Evolutionary conservation across 371 early-diverging fungal species (phyloP).

Genomic region (Actinomortierella wolfii): DNA sequence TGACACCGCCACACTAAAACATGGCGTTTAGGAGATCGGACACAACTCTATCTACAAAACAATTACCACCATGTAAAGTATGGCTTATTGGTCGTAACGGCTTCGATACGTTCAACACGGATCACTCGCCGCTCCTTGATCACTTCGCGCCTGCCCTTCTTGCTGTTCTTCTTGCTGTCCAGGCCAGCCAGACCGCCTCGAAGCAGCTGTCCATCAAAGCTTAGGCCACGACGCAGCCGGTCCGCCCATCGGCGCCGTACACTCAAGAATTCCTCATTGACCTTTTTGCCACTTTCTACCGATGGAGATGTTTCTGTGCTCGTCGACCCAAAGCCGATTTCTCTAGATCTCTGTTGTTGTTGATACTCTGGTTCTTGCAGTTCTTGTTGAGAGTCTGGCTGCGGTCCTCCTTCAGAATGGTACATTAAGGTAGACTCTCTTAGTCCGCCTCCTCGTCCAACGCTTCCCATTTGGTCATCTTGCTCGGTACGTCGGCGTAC

Average conservation of each 20-base stretch:
- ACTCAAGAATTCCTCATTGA: neutral
- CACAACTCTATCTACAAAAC: too few relatives aligned
- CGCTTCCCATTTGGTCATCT: constrained; percentile 15
- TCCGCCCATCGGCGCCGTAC: constrained; percentile 34
- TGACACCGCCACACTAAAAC: too few relatives aligned
- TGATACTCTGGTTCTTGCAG: too few relatives aligned
- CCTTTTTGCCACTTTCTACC: neutral
- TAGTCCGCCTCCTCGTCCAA: constrained; percentile 3
- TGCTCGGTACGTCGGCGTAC: constrained; percentile 32
- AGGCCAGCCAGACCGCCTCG: constrained; percentile 15
- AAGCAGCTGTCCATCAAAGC: constrained; percentile 32
- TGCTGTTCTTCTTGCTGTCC: constrained; percentile 13
- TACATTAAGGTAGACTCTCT: neutral
- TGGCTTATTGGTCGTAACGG: constrained; percentile 37
- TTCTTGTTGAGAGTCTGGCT: too few relatives aligned
- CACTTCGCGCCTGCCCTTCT: constrained; percentile 22
- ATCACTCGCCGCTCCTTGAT: constrained; percentile 31
- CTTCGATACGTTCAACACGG: constrained; percentile 33
- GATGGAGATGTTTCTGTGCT: too few relatives aligned
- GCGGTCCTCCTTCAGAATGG: too few relatives aligned
- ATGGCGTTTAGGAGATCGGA: too few relatives aligned
- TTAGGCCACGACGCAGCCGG: constrained; percentile 29
- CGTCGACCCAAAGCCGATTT: too few relatives aligned
- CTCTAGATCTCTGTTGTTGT: too few relatives aligned
- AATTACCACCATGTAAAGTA: constrained; percentile 35